phyloP scores from a whole-genome alignment of 805 yeast species.

The Teunomyces atbi region DNA sequence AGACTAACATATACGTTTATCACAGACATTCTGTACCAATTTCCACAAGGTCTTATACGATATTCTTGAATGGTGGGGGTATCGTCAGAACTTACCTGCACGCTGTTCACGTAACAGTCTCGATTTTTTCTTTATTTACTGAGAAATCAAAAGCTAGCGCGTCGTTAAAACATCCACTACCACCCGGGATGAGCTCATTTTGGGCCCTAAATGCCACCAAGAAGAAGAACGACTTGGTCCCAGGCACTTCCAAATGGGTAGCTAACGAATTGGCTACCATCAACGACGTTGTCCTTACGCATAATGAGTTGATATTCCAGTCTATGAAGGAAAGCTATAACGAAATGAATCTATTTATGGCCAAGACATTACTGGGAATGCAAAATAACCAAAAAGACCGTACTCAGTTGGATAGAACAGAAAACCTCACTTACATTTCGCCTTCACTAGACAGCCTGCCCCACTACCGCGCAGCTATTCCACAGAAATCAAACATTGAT shows the following conservation, averaged over 20 bases:
- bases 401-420: background rate
- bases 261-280: constrained; percentile 42
- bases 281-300: constrained; percentile 34
- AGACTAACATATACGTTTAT: no score
- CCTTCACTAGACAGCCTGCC: constrained; percentile 3
- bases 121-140: background rate
- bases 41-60: no score
- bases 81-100: background rate
- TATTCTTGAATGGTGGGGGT: background rate
- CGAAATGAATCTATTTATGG: constrained; percentile 43
- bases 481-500: background rate
- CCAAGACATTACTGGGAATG: constrained; percentile 24
- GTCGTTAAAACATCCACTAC: background rate
- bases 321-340: constrained; percentile 38
- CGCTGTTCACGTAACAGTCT: background rate
- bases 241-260: constrained; percentile 55
- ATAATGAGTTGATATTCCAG: constrained; percentile 39
- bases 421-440: constrained; percentile 7
- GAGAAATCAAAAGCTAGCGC: background rate
- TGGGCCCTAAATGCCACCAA: constrained; percentile 38
- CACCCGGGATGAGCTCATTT: constrained; percentile 12
- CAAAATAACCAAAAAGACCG: constrained; percentile 4
- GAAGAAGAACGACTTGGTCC: constrained; percentile 30
- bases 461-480: background rate
- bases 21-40: no score